Conservation (phyloP, 805 yeast species). For the Yamadazyma sp. region DNA sequence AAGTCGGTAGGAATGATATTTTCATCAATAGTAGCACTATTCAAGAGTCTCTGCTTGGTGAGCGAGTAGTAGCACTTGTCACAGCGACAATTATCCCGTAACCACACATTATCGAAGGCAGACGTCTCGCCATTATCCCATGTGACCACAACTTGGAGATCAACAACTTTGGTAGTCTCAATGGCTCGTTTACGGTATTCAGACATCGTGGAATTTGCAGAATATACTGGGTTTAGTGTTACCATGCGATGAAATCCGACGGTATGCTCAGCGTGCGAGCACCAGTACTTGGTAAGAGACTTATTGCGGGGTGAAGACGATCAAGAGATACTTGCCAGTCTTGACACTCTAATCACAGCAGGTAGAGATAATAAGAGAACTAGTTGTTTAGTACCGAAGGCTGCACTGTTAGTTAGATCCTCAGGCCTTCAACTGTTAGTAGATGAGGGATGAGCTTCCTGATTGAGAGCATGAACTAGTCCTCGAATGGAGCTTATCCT, state of each 20-base stretch:
- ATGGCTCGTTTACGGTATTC: constrained; percentile 1
- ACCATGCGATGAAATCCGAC: neutral
- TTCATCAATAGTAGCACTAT: constrained; percentile 46
- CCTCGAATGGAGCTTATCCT: no score
- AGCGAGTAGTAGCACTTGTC: constrained; percentile 49
- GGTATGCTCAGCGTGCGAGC: no score
- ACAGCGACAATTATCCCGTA: constrained; percentile 66
- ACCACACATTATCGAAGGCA: constrained; percentile 53
- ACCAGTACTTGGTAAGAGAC: no score
- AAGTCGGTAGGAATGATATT: constrained; percentile 25
- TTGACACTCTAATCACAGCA: no score
- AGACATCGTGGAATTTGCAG: neutral
- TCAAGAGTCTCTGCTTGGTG: constrained; percentile 60
- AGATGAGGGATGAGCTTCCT: no score
- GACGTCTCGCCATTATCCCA: constrained; percentile 5
- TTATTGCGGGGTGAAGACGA: no score
- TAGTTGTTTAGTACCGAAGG: no score
- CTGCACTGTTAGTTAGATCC: no score
- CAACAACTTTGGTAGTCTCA: neutral
- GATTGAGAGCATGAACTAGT: no score
- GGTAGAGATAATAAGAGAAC: no score
- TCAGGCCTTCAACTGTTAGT: no score
- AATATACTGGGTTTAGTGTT: neutral
- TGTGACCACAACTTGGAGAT: neutral
- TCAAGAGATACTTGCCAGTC: no score